Percentiles rank a stretch among this genome's conserved stretches.
Conservation (phyloP, 768 basidiomycete genomes). For the Leccinum obscurum region DNA sequence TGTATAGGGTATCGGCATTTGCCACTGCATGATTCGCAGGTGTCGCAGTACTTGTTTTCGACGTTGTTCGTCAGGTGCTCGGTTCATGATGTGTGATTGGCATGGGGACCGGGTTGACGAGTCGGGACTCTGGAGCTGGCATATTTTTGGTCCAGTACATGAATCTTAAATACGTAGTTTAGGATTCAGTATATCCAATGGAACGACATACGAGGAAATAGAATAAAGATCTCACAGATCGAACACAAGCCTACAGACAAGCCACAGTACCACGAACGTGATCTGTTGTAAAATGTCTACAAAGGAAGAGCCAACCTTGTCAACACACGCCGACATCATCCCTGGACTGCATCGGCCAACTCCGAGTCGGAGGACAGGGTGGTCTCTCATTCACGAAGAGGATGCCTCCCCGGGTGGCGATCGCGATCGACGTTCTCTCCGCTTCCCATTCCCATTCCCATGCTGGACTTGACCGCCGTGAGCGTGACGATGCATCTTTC, state of each 20-base stretch:
- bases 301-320: too few relatives aligned
- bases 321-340: too few relatives aligned
- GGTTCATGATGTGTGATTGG: constrained; percentile 37
- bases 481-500: constrained; percentile 7
- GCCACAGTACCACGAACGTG: too few relatives aligned
- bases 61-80: constrained; percentile 82
- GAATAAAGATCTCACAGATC: too few relatives aligned
- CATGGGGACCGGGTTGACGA: not conserved
- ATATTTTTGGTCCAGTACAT: not conserved
- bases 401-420: not conserved
- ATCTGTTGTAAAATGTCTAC: too few relatives aligned
- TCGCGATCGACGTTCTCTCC: not conserved
- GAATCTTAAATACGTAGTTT: too few relatives aligned
- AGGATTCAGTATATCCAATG: too few relatives aligned
- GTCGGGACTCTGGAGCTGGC: not conserved
- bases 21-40: constrained; percentile 84
- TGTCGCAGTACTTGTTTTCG: constrained; percentile 88
- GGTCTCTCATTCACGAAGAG: not conserved
- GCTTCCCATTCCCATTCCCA: not conserved
- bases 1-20: constrained; percentile 81
- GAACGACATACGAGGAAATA: too few relatives aligned
- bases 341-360: too few relatives aligned
- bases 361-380: not conserved
- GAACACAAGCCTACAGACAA: too few relatives aligned
- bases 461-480: not conserved